Conservation (phyloP, 2,329 filamentous ascomycete species). For the Ophiostoma piceae region DNA sequence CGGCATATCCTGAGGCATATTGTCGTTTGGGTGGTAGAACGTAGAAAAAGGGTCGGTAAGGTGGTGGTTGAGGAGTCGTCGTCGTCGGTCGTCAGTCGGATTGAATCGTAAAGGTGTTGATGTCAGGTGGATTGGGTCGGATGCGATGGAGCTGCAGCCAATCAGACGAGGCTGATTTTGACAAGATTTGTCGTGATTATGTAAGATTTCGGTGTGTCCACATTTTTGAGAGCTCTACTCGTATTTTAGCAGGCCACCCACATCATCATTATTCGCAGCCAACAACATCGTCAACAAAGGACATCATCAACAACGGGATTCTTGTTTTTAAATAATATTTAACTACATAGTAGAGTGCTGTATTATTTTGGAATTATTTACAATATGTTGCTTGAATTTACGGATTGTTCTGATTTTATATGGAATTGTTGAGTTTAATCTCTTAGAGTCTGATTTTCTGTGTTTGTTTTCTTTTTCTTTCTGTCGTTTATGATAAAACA, state of each 20-base stretch:
- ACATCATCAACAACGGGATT: background rate
- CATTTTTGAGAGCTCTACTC: background rate
- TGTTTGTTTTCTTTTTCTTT: too few species aligned
- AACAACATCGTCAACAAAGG: background rate
- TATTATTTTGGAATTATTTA: too few species aligned
- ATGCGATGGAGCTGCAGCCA: background rate
- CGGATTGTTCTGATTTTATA: too few species aligned
- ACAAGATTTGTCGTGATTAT: slow-evolving; percentile 4
- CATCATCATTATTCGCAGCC: too few species aligned
- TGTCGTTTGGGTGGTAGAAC: slow-evolving; percentile 35
- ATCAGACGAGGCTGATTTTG: slow-evolving; percentile 15
- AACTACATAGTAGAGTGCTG: too few species aligned
- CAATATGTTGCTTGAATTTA: too few species aligned
- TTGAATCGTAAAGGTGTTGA: background rate
- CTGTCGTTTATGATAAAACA: too few species aligned
- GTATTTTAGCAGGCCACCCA: background rate
- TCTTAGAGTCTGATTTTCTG: too few species aligned
- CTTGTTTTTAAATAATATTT: too few species aligned
- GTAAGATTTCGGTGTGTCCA: background rate
- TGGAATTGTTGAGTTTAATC: too few species aligned
- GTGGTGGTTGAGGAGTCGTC: background rate
- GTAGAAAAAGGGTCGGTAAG: background rate
- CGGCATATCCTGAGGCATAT: slow-evolving; percentile 96
- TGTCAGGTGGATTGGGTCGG: background rate
- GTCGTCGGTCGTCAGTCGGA: background rate